Evolutionary conservation across 2,329 filamentous ascomycete genomes (phyloP), one percentile per base, ranked within the genome.

Genomic region (Leptographium galeiforme): DNA sequence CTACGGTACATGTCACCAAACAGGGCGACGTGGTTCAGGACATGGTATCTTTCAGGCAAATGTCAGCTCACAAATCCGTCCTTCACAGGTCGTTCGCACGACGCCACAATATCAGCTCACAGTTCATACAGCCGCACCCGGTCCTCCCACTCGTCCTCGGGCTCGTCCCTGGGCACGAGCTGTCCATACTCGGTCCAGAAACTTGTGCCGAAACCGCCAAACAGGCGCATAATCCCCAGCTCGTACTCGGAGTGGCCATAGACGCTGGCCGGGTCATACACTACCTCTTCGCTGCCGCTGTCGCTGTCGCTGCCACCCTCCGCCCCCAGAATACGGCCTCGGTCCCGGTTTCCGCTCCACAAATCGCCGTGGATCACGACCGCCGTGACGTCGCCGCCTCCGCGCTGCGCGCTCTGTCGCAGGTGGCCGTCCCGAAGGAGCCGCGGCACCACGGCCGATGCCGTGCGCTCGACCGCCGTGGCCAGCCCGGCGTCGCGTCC

Each of bases 151-250:
- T 97, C 90, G 12, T 77, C 80, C 12, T 73, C 76, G 0, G 90
- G 90, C 64, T 95, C 87, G 10, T 85, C 83, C 70, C 85, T 94
- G 0, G 85, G 85, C 48, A 90, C 81, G 30, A 89, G 63, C 41
- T 71, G 66, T 64, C 87, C 79, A 65, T 96, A 97, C 64, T 93
- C 87, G 36, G 75, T 75, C 74, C 86, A 82, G 62, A 95, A 95
- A 1, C 63, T 66, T 0, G 66, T 61, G 0, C 82, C 82, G 67
- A 94, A 95, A 0, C 91, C 91, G 0, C 90, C 90, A 75, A 96
- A 97, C 89, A 96, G 95, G 51, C 78, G 79, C 89, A 96, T 96
- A 59, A 95, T 95, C 0, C 91, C 91, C 51, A 95, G 71, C 60
- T 96, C 91, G 66, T 84, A 96, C 71, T 97, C 91, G 2, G 77